Conservation (phyloP, 2,329 filamentous ascomycete species). For the Ilyonectria destructans region DNA sequence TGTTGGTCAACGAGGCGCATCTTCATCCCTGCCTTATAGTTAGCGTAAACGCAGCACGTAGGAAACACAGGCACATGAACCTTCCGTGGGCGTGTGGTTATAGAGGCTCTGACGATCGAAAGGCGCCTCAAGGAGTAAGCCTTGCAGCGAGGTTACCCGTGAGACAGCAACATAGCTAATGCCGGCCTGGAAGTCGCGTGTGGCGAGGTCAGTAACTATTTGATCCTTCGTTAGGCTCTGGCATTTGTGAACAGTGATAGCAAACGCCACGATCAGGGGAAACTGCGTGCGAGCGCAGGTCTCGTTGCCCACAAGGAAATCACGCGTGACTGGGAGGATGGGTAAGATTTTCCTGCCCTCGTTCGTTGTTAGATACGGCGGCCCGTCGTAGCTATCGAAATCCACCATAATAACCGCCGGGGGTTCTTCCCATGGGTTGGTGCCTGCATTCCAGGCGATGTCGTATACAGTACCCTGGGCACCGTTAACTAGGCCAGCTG, state of each 20-base stretch:
- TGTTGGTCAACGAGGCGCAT: too few relatives aligned
- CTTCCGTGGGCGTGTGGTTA: too few relatives aligned
- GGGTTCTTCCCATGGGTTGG: neutral
- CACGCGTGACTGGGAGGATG: conserved; percentile 1
- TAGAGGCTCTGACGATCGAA: too few relatives aligned
- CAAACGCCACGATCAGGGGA: too few relatives aligned
- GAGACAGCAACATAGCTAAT: conserved; percentile 1
- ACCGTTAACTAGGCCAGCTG: too few relatives aligned
- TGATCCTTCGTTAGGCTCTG: too few relatives aligned
- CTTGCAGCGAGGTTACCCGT: neutral
- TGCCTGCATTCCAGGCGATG: neutral
- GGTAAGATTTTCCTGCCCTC: conserved; percentile 4
- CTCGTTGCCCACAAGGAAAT: neutral
- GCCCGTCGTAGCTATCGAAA: neutral
- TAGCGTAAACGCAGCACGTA: too few relatives aligned
- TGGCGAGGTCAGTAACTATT: neutral
- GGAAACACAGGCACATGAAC: too few relatives aligned
- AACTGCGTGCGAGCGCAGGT: too few relatives aligned
- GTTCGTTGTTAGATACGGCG: neutral
- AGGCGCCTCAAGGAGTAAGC: too few relatives aligned
- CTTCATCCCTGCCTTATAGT: too few relatives aligned
- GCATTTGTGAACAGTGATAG: too few relatives aligned
- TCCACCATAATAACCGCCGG: neutral
- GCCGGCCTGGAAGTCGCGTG: conserved; percentile 1
- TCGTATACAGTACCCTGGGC: neutral